Evolutionary conservation across 2,329 filamentous ascomycete genomes (phyloP), one percentile per base, ranked within the genome.

Genomic region (Mariannaea sp.): DNA sequence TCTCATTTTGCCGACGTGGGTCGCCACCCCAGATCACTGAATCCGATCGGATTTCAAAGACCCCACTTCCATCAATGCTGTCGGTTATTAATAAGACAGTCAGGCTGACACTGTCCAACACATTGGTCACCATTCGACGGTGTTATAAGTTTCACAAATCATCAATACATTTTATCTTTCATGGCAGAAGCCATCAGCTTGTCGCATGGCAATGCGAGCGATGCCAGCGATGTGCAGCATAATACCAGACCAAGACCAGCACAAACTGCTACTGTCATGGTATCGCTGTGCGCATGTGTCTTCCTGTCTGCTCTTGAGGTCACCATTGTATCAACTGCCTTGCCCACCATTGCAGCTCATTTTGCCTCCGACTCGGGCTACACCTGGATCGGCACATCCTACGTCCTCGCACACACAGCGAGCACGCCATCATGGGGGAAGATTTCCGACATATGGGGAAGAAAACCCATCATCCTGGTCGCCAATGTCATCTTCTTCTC

Each of bases 381-480:
- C 71, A 84, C 85, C 12, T 92, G 89, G 90, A 88, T 93, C 55
- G 89, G 88, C 1, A 85, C 81, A 22, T 83, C 88, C 0, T 92
- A 88, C 68, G 75, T 91, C 3, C 80, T 92, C 9, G 86, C 85
- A 13, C 84, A 84, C 63, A 85, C 87, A 0, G 85, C 87, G 0
- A 79, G 79, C 2, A 83, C 81, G 0, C 87, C 88, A 0, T 80
- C 87, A n/a, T 92, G 88, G 88, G 87, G 85, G 4, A 82, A 81
- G 55, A 68, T 84, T 29, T 78, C 76, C 1, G 81, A 85, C 56
- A 83, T 84, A 27, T 85, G 77, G 76, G 81, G 81, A 3, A 75
- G 81, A 6, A 83, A 83, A 60, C 77, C 77, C 0, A 73, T 83
- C 24, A 58, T 84, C 3, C 65, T 84, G 1, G 61, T 73, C 1